phyloP scores from a whole-genome alignment of 2,329 filamentous ascomycete species.

The Sporothrix phasma region DNA sequence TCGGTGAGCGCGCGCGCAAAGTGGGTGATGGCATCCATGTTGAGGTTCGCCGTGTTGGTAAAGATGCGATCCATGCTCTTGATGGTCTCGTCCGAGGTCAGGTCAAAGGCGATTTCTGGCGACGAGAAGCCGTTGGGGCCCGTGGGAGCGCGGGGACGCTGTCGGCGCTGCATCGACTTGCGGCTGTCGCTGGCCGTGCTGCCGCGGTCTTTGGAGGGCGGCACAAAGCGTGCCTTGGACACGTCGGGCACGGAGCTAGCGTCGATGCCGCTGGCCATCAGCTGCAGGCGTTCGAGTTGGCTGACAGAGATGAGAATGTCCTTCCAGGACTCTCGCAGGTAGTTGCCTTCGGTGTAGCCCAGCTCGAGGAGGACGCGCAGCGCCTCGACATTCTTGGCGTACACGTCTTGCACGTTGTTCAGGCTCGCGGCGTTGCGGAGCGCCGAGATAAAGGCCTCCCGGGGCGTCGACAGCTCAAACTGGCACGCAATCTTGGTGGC shows the following conservation, averaged over 20 bases:
- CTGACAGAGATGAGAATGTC: slow-evolving; percentile 92
- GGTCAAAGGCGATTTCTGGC: slow-evolving; percentile 79
- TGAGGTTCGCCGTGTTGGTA: slow-evolving; percentile 87
- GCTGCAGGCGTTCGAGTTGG: slow-evolving; percentile 86
- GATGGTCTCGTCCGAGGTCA: slow-evolving; percentile 70
- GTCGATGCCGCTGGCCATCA: slow-evolving; percentile 90
- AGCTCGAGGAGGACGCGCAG: slow-evolving; percentile 86
- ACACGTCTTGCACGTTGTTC: slow-evolving; percentile 90
- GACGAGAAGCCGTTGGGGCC: slow-evolving; percentile 53
- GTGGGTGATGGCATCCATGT: slow-evolving; percentile 87
- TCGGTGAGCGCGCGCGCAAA: slow-evolving; percentile 89
- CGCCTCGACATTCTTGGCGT: slow-evolving; percentile 92
- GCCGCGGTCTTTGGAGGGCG: slow-evolving; percentile 42
- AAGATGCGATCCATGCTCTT: slow-evolving; percentile 93
- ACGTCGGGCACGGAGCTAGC: slow-evolving; percentile 89
- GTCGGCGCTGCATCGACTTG: slow-evolving; percentile 51
- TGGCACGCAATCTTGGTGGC: slow-evolving; percentile 87
- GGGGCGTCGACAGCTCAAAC: slow-evolving; percentile 85
- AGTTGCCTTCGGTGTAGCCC: slow-evolving; percentile 84
- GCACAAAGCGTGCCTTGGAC: slow-evolving; percentile 65
- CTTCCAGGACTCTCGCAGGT: slow-evolving; percentile 84
- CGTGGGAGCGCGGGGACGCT: slow-evolving; percentile 43
- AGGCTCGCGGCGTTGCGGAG: slow-evolving; percentile 90
- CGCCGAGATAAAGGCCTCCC: slow-evolving; percentile 89
- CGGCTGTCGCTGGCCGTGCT: slow-evolving; percentile 41